Conservation (phyloP, 1,139 yeast genomes). For the Pichia sp. region DNA sequence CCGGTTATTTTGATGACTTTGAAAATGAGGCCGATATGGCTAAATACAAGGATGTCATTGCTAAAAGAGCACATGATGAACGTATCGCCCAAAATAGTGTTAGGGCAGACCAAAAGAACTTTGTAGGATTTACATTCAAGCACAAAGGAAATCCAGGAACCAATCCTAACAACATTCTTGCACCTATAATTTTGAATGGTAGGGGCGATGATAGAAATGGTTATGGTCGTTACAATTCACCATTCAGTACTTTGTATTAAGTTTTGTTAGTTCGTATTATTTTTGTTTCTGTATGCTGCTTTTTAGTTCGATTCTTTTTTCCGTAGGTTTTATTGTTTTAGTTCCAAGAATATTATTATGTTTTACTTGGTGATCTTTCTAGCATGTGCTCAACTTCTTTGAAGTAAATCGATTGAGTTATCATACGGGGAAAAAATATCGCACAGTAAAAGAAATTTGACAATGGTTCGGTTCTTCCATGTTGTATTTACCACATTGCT, state of each 20-base stretch:
- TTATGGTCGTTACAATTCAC: slow-evolving; percentile 29
- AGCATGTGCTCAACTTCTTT: too few species aligned
- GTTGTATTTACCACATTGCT: too few species aligned
- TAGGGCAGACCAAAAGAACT: slow-evolving; percentile 55
- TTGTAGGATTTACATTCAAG: slow-evolving; percentile 94
- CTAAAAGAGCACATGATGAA: slow-evolving; percentile 47
- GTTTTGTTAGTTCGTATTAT: background rate
- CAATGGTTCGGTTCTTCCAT: too few species aligned
- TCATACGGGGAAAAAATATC: too few species aligned
- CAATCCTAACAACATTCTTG: slow-evolving; percentile 34
- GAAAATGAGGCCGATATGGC: slow-evolving; percentile 96
- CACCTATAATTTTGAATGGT: slow-evolving; percentile 28
- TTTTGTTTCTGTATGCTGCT: slow-evolving; percentile 4
- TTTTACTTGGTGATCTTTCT: background rate
- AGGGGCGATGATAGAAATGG: slow-evolving; percentile 19
- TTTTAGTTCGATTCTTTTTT: slow-evolving; percentile 1
- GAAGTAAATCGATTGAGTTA: too few species aligned
- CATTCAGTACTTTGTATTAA: slow-evolving; percentile 34
- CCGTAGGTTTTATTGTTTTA: background rate
- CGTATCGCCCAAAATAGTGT: slow-evolving; percentile 63
- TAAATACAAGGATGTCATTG: slow-evolving; percentile 83
- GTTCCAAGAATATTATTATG: background rate
- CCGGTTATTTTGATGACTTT: slow-evolving; percentile 97
- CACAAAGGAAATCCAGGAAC: slow-evolving; percentile 70
- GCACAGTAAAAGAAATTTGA: too few species aligned